Evolutionary conservation across 2,329 filamentous ascomycete species (phyloP).

Genomic region (Periconia sp.): DNA sequence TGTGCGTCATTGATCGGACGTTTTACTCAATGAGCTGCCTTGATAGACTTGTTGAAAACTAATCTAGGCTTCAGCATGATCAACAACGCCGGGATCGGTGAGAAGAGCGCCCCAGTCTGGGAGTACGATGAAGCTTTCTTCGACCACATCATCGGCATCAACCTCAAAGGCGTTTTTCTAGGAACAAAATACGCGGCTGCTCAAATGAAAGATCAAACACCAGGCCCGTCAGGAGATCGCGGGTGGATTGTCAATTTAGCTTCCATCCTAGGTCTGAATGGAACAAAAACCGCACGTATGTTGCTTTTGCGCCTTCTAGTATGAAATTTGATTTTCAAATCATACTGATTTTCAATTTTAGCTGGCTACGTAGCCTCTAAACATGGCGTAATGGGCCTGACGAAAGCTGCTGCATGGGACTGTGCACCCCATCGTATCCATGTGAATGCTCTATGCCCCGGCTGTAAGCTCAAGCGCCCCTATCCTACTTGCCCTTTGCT

Average conservation of each 20-base stretch:
- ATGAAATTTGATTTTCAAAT: no score
- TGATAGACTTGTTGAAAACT: no score
- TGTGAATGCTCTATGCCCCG: constrained; percentile 61
- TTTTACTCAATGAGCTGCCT: no score
- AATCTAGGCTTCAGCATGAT: constrained; percentile 40
- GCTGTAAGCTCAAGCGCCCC: constrained; percentile 44
- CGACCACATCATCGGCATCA: constrained; percentile 50
- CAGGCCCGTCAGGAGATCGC: constrained; percentile 40
- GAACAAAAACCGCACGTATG: no score
- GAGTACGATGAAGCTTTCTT: constrained; percentile 55
- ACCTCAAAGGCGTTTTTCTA: constrained; percentile 48
- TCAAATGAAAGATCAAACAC: constrained; percentile 59
- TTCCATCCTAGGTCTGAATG: constrained; percentile 57
- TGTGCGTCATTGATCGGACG: no score
- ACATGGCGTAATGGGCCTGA: constrained; percentile 58
- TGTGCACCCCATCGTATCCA: constrained; percentile 58
- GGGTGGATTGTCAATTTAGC: constrained; percentile 63
- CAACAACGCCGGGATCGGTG: constrained; percentile 55
- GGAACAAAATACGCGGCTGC: constrained; percentile 54
- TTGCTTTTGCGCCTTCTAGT: no score
- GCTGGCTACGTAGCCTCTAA: constrained; percentile 56
- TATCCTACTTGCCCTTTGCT: not conserved
- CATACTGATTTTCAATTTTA: no score
- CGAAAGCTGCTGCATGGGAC: constrained; percentile 56
- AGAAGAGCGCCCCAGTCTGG: constrained; percentile 47